Evolutionary conservation across 2,329 filamentous ascomycete genomes (phyloP).

Genomic region (Uncinocarpus reesii): DNA sequence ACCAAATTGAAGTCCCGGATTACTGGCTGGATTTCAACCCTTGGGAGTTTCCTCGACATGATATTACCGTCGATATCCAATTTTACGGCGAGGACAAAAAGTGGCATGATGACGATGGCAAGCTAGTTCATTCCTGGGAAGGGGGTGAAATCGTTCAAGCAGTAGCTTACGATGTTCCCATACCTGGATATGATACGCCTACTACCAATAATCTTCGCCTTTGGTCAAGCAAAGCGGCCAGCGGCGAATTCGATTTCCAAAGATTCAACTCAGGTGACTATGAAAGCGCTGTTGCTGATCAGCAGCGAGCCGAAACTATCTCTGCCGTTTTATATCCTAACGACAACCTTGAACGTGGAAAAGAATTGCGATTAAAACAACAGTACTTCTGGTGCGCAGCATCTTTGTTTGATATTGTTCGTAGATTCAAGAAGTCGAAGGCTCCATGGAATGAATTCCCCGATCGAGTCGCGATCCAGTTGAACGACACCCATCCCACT

Average conservation of each 20-base stretch:
- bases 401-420: slow-evolving; percentile 89
- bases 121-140: slow-evolving; percentile 68
- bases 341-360: slow-evolving; percentile 90
- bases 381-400: slow-evolving; percentile 99
- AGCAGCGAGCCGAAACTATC: slow-evolving; percentile 97
- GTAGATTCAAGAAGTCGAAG: slow-evolving; percentile 95
- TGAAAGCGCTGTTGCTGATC: slow-evolving; percentile 93
- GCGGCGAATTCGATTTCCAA: slow-evolving; percentile 97
- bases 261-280: slow-evolving; percentile 99
- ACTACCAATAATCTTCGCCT: slow-evolving; percentile 94
- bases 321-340: slow-evolving; percentile 96
- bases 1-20: slow-evolving; percentile 95
- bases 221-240: slow-evolving; percentile 95
- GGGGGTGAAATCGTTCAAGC: slow-evolving; percentile 87
- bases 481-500: slow-evolving; percentile 96
- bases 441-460: slow-evolving; percentile 84
- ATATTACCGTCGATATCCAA: slow-evolving; percentile 92
- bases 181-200: slow-evolving; percentile 79
- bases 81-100: slow-evolving; percentile 84
- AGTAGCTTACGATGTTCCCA: slow-evolving; percentile 83
- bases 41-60: slow-evolving; percentile 94
- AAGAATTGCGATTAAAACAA: slow-evolving; percentile 95
- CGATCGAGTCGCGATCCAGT: slow-evolving; percentile 90
- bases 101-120: slow-evolving; percentile 63
- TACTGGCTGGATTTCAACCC: slow-evolving; percentile 99